Evolutionary conservation across 352 stramenopile species (phyloP).

Genomic region (Globisporangium lucens): DNA sequence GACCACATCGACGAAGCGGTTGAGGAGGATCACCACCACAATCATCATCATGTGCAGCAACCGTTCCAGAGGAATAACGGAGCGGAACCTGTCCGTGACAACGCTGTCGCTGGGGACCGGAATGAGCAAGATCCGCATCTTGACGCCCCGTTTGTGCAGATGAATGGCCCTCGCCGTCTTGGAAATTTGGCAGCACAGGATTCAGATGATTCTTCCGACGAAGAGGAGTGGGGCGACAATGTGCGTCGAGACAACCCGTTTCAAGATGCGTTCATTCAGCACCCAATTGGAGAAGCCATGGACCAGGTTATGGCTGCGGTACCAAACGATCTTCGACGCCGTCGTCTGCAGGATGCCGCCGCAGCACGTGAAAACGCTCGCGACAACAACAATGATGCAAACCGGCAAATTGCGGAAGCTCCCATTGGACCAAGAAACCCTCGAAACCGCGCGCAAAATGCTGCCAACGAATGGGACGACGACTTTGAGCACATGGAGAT

Average conservation of each 20-base stretch:
- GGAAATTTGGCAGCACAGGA: constrained; percentile 38
- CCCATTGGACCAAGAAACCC: constrained; percentile 25
- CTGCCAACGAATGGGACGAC: constrained; percentile 73
- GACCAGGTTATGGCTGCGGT: constrained; percentile 16
- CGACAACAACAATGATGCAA: constrained; percentile 15
- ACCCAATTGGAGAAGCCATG: constrained; percentile 29
- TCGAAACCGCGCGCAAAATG: constrained; percentile 29
- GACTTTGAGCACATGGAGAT: constrained; percentile 92
- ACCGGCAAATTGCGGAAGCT: constrained; percentile 12
- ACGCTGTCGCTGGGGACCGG: constrained; percentile 1
- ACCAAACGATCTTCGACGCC: constrained; percentile 38
- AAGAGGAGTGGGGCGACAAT: constrained; percentile 34
- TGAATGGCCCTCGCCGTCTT: constrained; percentile 29
- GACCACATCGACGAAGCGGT: constrained; percentile 77
- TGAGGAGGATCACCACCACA: constrained; percentile 34
- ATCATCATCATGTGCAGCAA: constrained; percentile 20
- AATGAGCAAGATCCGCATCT: constrained; percentile 31
- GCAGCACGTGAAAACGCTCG: neutral
- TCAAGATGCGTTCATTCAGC: constrained; percentile 40
- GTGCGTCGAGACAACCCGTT: constrained; percentile 29
- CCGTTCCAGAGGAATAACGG: constrained; percentile 9
- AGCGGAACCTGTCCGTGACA: neutral
- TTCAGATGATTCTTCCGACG: constrained; percentile 55
- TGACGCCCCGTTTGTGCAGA: constrained; percentile 29
- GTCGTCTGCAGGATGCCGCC: constrained; percentile 16